phyloP scores from a whole-genome alignment of 345 rosid genomes.

The Alliaria petiolata region DNA sequence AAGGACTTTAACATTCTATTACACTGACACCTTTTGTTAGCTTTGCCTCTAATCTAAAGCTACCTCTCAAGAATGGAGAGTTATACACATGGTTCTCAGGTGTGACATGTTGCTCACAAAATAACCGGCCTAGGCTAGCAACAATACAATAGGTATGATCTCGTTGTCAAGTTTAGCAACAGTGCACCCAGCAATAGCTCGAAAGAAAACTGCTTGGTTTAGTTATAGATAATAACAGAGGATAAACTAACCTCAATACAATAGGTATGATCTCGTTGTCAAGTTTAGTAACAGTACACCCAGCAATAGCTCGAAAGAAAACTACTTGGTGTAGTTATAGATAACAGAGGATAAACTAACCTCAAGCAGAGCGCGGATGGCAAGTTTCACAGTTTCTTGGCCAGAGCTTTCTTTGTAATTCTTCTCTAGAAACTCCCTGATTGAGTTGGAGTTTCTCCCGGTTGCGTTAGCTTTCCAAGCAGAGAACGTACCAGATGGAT shows the following conservation, averaged over 20 bases:
- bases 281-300: too few relatives aligned
- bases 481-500: slow-evolving; percentile 93
- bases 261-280: too few relatives aligned
- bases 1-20: background rate
- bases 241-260: slow-evolving; percentile 60
- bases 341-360: slow-evolving; percentile 32
- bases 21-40: background rate
- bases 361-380: slow-evolving; percentile 88
- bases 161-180: background rate
- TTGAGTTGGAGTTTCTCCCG: slow-evolving; percentile 88
- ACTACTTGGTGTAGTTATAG: background rate
- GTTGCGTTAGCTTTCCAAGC: slow-evolving; percentile 98
- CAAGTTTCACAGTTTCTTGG: slow-evolving; percentile 82
- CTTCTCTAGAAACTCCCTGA: slow-evolving; percentile 87
- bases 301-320: background rate
- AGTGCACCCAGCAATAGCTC: background rate
- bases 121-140: background rate
- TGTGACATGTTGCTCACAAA: background rate
- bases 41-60: background rate
- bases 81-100: background rate
- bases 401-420: slow-evolving; percentile 82
- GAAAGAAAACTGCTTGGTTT: background rate
- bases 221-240: background rate
- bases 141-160: background rate
- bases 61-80: background rate